These are phyloP conservation scores for Quercus wislizeni DNA, from an alignment of 306 rosid species.

Conservation along the genomic window DNA sequence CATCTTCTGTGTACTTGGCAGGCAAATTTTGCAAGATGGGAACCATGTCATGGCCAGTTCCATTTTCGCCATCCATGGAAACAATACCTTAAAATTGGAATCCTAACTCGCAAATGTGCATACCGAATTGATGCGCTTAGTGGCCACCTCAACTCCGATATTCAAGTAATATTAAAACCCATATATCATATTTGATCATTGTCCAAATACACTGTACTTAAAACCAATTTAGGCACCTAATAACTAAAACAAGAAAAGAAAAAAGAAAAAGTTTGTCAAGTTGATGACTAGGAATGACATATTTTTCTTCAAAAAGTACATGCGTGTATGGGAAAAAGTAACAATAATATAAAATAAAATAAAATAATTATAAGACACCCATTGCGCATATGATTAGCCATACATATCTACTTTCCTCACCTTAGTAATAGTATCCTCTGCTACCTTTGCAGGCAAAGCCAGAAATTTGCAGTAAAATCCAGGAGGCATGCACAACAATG, in stretches of 20 bases:
- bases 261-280: not conserved
- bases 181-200: not conserved
- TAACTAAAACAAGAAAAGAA: not conserved
- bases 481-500: slow-evolving; percentile 42
- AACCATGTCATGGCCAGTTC: slow-evolving; percentile 82
- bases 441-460: slow-evolving; percentile 27
- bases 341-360: too few relatives aligned
- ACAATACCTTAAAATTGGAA: slow-evolving; percentile 67
- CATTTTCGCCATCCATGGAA: slow-evolving; percentile 80
- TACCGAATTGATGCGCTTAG: slow-evolving; percentile 52
- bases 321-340: too few relatives aligned
- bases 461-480: slow-evolving; percentile 33
- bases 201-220: not conserved
- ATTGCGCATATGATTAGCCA: not conserved
- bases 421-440: not conserved
- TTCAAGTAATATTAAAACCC: slow-evolving; percentile 24
- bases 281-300: not conserved
- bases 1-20: not conserved
- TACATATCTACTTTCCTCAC: not conserved
- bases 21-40: slow-evolving; percentile 92
- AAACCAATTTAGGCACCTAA: not conserved
- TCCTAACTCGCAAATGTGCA: slow-evolving; percentile 46
- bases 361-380: too few relatives aligned
- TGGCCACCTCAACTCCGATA: slow-evolving; percentile 31
- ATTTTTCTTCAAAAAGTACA: too few relatives aligned